Percentiles rank a stretch among this genome's conserved stretches.
Evolutionary conservation across 2,329 filamentous ascomycete species (phyloP).

Genomic region (Rutstroemia sp.): DNA sequence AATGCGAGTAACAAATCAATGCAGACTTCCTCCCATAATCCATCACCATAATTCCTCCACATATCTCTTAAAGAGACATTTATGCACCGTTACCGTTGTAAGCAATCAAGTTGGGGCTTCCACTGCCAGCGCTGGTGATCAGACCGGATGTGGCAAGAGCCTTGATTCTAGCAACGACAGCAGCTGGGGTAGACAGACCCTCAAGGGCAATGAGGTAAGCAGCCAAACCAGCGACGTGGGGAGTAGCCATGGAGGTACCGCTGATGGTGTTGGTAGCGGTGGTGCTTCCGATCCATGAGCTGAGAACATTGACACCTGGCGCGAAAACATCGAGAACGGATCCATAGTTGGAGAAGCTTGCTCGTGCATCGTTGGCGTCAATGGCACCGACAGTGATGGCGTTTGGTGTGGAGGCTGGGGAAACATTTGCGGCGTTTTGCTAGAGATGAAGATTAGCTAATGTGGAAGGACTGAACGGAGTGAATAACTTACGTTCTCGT

Average conservation of each 20-base stretch:
- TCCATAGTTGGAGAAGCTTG: conserved; percentile 45
- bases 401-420: conserved; percentile 40
- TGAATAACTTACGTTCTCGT: conserved; percentile 30
- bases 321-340: conserved; percentile 43
- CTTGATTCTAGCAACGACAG: conserved; percentile 32
- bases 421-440: conserved; percentile 34
- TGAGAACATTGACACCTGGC: conserved; percentile 39
- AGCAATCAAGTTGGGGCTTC: conserved; percentile 41
- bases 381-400: conserved; percentile 49
- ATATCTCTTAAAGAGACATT: not conserved
- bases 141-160: conserved; percentile 33
- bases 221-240: conserved; percentile 60
- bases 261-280: conserved; percentile 43
- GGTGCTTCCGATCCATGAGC: conserved; percentile 38
- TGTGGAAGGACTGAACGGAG: too few species aligned
- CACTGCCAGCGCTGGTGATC: conserved; percentile 36
- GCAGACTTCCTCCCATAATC: too few species aligned
- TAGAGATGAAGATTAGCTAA: not conserved
- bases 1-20: too few species aligned
- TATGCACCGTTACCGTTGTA: conserved; percentile 43
- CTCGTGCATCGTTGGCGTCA: conserved; percentile 32
- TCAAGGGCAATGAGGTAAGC: conserved; percentile 55
- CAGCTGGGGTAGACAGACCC: conserved; percentile 33
- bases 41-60: not conserved
- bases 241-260: conserved; percentile 55